phyloP scores from a whole-genome alignment of 345 rosid species.

The Adansonia digitata region DNA sequence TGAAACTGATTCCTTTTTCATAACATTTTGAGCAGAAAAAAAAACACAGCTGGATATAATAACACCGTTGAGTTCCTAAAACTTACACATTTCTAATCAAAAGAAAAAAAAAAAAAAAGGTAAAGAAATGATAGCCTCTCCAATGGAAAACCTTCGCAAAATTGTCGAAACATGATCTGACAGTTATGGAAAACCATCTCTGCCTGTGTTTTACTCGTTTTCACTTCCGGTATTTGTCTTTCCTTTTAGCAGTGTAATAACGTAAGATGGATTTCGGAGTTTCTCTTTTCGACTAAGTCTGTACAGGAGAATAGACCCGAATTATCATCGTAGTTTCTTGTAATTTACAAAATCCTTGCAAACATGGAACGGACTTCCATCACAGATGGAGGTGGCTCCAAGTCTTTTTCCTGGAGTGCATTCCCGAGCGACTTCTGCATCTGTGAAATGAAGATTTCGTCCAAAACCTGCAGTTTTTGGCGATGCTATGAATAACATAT shows the following conservation, averaged over 20 bases:
- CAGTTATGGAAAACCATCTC: neutral
- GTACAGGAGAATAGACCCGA: neutral
- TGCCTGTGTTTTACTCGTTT: neutral
- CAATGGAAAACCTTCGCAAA: neutral
- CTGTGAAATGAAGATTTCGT: conserved; percentile 72
- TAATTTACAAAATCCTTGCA: conserved; percentile 63
- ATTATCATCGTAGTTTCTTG: conserved; percentile 33
- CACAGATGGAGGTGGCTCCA: conserved; percentile 81
- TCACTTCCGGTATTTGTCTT: neutral
- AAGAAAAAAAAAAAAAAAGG: neutral
- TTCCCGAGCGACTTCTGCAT: conserved; percentile 93
- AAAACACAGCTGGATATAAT: neutral
- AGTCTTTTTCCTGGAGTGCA: conserved; percentile 56
- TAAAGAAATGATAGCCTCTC: neutral
- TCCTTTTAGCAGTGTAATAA: neutral
- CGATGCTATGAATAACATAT: neutral
- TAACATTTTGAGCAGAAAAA: neutral
- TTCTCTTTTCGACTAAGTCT: neutral
- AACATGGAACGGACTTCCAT: conserved; percentile 83
- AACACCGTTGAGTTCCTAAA: neutral
- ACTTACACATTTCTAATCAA: neutral
- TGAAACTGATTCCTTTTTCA: neutral
- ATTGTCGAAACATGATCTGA: neutral
- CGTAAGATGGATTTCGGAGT: neutral
- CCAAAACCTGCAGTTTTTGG: conserved; percentile 54